These are phyloP conservation scores for Jamesozyma hellenica DNA, from an alignment of 805 yeast genomes.

Conservation along the genomic window DNA sequence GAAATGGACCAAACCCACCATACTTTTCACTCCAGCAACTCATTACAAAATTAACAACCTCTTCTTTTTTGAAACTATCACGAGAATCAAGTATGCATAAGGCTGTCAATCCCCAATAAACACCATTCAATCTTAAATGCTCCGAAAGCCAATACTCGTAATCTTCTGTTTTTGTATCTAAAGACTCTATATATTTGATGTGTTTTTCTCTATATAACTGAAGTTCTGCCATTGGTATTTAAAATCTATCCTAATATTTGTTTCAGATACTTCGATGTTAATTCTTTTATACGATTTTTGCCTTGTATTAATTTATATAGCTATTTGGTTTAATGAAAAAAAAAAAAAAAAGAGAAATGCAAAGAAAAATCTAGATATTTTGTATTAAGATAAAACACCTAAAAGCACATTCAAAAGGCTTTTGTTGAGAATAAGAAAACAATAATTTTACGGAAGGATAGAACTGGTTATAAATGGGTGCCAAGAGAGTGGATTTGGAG, in stretches of 20 bases:
- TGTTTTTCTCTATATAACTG: constrained; percentile 38
- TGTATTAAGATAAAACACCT: too few species aligned
- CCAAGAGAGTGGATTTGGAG: constrained; percentile 8
- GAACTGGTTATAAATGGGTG: not conserved
- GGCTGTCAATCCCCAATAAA: constrained; percentile 91
- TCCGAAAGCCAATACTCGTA: constrained; percentile 83
- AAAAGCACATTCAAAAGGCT: too few species aligned
- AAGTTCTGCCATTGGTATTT: not conserved
- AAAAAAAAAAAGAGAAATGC: too few species aligned
- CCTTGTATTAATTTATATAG: too few species aligned
- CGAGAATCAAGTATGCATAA: constrained; percentile 47
- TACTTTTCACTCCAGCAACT: constrained; percentile 46
- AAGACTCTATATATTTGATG: constrained; percentile 42
- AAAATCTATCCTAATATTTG: too few species aligned
- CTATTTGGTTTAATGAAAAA: too few species aligned
- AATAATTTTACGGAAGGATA: too few species aligned
- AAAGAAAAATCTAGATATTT: too few species aligned
- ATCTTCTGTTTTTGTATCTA: constrained; percentile 47
- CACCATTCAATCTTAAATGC: constrained; percentile 80
- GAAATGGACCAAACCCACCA: constrained; percentile 88
- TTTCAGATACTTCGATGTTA: too few species aligned
- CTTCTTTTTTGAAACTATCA: constrained; percentile 48
- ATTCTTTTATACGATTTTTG: too few species aligned
- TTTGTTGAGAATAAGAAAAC: too few species aligned
- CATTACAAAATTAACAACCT: constrained; percentile 58